These are phyloP conservation scores for Mycena pura DNA, from an alignment of 768 basidiomycete species.

Conservation along the genomic window DNA sequence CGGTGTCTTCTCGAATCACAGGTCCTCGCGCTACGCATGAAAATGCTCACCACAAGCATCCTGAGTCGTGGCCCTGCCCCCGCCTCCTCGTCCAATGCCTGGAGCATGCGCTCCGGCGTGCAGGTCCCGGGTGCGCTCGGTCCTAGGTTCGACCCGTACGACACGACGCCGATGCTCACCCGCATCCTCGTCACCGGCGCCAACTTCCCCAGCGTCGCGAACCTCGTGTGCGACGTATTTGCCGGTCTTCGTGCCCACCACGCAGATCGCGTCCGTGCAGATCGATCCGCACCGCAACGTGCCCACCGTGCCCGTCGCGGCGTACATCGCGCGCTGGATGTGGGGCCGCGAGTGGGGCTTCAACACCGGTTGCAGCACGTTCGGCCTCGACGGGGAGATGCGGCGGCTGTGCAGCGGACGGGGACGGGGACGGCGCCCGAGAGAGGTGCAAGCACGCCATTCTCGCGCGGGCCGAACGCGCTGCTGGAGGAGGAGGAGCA, in stretches of 20 bases:
- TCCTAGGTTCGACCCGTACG: slow-evolving; percentile 81
- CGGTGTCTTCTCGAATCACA: slow-evolving; percentile 87
- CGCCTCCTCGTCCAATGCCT: too few relatives aligned
- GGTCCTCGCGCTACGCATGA: slow-evolving; percentile 79
- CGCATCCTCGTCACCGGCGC: slow-evolving; percentile 78
- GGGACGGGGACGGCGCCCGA: slow-evolving; percentile 31
- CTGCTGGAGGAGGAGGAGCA: slow-evolving; percentile 82
- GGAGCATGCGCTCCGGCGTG: slow-evolving; percentile 37
- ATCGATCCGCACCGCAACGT: slow-evolving; percentile 75
- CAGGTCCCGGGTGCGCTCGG: slow-evolving; percentile 55
- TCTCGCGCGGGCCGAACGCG: slow-evolving; percentile 56
- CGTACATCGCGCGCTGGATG: slow-evolving; percentile 86
- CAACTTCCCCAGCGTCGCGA: slow-evolving; percentile 83
- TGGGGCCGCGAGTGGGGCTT: slow-evolving; percentile 71
- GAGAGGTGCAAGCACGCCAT: slow-evolving; percentile 76
- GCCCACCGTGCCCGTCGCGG: slow-evolving; percentile 75
- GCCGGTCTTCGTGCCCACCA: slow-evolving; percentile 74
- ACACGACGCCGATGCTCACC: slow-evolving; percentile 65
- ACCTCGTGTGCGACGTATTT: slow-evolving; percentile 82
- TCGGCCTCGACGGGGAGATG: slow-evolving; percentile 78
- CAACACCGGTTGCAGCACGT: slow-evolving; percentile 39
- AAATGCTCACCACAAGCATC: slow-evolving; percentile 72
- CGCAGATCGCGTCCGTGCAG: slow-evolving; percentile 82
- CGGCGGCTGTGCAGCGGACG: slow-evolving; percentile 69
- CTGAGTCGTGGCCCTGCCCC: slow-evolving; percentile 45